phyloP scores from a whole-genome alignment of 805 yeast species.

The Saturnispora besseyi region DNA sequence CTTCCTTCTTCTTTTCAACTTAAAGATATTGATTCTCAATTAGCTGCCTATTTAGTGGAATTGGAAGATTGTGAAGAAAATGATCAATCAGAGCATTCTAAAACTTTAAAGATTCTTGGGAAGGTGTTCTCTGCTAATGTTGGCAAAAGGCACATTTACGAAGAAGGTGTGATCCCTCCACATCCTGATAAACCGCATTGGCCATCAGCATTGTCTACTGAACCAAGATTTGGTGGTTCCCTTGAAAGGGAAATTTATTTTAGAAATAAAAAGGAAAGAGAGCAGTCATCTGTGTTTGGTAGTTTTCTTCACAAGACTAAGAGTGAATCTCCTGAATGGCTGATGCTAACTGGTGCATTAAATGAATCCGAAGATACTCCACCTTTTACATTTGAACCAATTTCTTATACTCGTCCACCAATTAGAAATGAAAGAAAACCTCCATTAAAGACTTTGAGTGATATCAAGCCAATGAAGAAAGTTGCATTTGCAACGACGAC shows the following conservation, averaged over 20 bases:
- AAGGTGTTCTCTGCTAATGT: constrained; percentile 20
- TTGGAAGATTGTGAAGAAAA: constrained; percentile 12
- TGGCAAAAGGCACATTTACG: constrained; percentile 24
- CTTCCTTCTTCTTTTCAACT: constrained; percentile 16
- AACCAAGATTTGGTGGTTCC: constrained; percentile 24
- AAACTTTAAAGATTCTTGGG: constrained; percentile 10
- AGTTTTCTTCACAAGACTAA: constrained; percentile 24
- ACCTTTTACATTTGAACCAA: constrained; percentile 15
- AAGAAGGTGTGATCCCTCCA: constrained; percentile 39
- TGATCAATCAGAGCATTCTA: not conserved
- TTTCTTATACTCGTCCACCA: constrained; percentile 24
- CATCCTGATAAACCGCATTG: constrained; percentile 40
- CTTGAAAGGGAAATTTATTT: constrained; percentile 19
- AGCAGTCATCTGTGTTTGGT: constrained; percentile 23
- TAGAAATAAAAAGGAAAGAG: constrained; percentile 15
- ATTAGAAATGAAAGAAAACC: constrained; percentile 22
- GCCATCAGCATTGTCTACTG: constrained; percentile 38
- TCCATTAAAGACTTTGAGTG: constrained; percentile 22
- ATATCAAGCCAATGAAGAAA: constrained; percentile 38
- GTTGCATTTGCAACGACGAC: constrained; percentile 74
- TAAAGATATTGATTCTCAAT: constrained; percentile 34
- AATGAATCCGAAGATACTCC: constrained; percentile 19
- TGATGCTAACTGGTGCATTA: constrained; percentile 14
- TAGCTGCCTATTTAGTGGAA: constrained; percentile 37
- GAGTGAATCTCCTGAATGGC: constrained; percentile 15